Base-by-base conservation (phyloP, 148 eudicot genomes). In the Salicornia ramosissima region DNA sequence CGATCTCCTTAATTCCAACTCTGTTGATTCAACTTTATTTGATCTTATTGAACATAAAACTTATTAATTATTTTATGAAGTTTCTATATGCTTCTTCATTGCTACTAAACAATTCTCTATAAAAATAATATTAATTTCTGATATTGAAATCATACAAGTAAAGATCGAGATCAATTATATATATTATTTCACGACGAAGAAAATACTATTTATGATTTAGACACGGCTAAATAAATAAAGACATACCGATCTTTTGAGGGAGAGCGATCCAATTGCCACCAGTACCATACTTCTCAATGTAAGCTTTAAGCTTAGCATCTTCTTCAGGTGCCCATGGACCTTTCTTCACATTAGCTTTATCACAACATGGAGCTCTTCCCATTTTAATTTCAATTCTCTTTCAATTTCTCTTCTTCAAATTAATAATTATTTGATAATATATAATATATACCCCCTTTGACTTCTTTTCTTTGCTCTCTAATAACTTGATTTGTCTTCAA, bases 291-390 rank as follows among this genome's bases (percentile, higher is more conserved):
- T 80, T 80, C 14, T 91, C 94, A 49, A 91, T 91, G 68, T 91
- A 91, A 71, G 81, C 86, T 77, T 91, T 91, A 65, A 91, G 91
- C 78, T 80, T 91, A 34, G 83, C 91, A 78, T 91, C 97, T 80
- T 91, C 97, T 81, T 91, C 94, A 71, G 94, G 85, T 64, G 97
- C 77, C 97, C 97, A 91, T 21, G 97, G 97, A 22, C 97, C 97
- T 56, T 78, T 88, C 86, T 91, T 91, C 75, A 91, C 97, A 60
- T 82, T 91, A 12, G 85, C 84, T 80, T 88, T 90, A 80, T 90
- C 96, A 80, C 96, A 90, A 40, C 96, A 90, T 74, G 96, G 96
- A 65, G 96, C 93, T 82, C 96, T 80, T 52, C 94, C 97, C 97
- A 86, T 90, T 10, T 47, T 80, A 12, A 24, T 14, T 52, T 42